These are phyloP conservation scores for Aspergillus biplanus DNA, from an alignment of 495 filamentous ascomycete genomes.

Conservation along the genomic window DNA sequence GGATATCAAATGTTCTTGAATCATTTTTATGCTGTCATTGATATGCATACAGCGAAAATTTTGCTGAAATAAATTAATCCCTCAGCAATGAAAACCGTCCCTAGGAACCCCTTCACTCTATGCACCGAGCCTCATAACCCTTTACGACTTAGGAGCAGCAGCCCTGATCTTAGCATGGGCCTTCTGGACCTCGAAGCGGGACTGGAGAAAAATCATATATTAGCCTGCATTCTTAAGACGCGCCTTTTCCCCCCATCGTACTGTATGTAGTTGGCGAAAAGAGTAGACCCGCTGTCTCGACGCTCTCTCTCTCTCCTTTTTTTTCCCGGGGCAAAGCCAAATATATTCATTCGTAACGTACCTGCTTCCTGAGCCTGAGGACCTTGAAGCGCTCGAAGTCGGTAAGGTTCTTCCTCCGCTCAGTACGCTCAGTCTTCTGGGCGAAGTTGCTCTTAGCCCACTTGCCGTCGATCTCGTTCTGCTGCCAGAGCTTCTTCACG, in stretches of 20 bases:
- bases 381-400: conserved; percentile 99
- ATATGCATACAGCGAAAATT: conserved; percentile 55
- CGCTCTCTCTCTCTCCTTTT: not conserved
- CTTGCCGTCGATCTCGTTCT: conserved; percentile 83
- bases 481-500: conserved; percentile 84
- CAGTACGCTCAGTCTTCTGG: conserved; percentile 79
- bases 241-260: conserved; percentile 10
- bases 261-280: not conserved
- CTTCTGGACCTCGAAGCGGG: conserved; percentile 95
- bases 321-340: too few relatives aligned
- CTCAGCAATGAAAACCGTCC: conserved; percentile 54
- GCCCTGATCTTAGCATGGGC: conserved; percentile 76
- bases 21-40: conserved; percentile 53
- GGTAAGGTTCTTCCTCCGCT: conserved; percentile 86
- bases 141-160: conserved; percentile 57
- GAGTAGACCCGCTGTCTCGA: not conserved
- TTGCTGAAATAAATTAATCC: conserved; percentile 40
- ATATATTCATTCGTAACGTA: conserved; percentile 43
- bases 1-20: conserved; percentile 55
- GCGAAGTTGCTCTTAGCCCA: conserved; percentile 88
- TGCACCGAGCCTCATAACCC: conserved; percentile 52
- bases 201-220: conserved; percentile 43
- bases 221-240: conserved; percentile 12
- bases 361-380: conserved; percentile 95
- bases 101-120: conserved; percentile 52